A percentile compares a stretch with the other conserved stretches of the same genome.
Conservation (phyloP, 2,329 filamentous ascomycete species). For the Trichoderma polysporum region DNA sequence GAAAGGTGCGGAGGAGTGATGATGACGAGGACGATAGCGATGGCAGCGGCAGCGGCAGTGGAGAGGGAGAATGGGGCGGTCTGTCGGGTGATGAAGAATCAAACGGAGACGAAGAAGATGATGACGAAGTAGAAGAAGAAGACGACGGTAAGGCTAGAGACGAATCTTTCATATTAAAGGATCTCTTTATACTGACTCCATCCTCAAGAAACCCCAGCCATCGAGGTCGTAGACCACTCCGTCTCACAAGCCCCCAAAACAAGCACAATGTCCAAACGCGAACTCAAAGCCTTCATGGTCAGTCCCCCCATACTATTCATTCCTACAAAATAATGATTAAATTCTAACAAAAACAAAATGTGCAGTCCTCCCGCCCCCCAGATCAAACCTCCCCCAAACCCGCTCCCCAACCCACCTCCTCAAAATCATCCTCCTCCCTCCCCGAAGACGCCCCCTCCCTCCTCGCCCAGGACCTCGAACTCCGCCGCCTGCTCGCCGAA, state of each 20-base stretch:
- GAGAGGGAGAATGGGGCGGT: constrained; percentile 32
- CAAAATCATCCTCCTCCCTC: constrained; percentile 33
- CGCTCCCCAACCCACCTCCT: constrained; percentile 25
- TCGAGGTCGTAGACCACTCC: constrained; percentile 65
- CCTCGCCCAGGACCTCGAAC: constrained; percentile 86
- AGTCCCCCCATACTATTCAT: constrained; percentile 8
- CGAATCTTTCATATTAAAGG: background rate
- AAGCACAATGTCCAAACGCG: constrained; percentile 60
- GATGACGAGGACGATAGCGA: constrained; percentile 38
- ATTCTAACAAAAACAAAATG: background rate
- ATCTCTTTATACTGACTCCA: constrained; percentile 11
- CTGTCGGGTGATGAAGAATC: constrained; percentile 32
- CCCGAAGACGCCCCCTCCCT: constrained; percentile 65
- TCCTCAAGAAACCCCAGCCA: constrained; percentile 30
- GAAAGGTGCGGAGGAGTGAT: constrained; percentile 34
- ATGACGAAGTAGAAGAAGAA: background rate
- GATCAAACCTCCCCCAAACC: constrained; percentile 33
- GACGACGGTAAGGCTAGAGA: background rate
- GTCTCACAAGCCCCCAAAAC: constrained; percentile 38
- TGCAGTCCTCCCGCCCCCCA: constrained; percentile 51
- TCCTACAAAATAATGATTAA: background rate
- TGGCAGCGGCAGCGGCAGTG: constrained; percentile 24
- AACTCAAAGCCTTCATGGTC: constrained; percentile 78
- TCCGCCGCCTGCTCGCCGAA: constrained; percentile 87
- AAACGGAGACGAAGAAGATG: constrained; percentile 27